Evolutionary conservation across 2,329 filamentous ascomycete species (phyloP), one percentile per base, ranked within the genome.

Genomic region (Fusarium sp.): DNA sequence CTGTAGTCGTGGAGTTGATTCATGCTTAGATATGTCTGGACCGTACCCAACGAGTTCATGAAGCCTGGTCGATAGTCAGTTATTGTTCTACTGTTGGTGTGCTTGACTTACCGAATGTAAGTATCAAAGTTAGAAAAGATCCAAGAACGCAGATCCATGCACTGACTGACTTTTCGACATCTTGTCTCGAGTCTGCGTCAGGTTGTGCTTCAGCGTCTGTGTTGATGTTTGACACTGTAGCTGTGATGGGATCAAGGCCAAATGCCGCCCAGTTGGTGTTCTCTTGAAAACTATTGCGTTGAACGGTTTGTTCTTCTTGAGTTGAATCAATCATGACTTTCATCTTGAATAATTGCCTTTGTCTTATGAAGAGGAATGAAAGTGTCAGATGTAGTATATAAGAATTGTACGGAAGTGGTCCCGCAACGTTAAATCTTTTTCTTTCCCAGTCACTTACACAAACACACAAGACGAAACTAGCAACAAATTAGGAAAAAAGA

Each of bases 11-110:
- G 75, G 2, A 87, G 79, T 70, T 87, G 85, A 60, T 87, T 79
- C 6, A 76, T 77, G 38, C 80, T 80, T 31, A 86, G 80, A 53
- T 86, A 85, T 46, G 85, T 80, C 68, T 87, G 85, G 1, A 87
- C 75, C 2, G 84, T 82, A n/a, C 85, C 85, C 11, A 87, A 82
- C 65, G 76, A 82, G 52, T 83, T 80, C 79, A 86, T 85, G 52
- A 87, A 84, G 3, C 85, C 85, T 81, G 50, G 11, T n/a, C n/a
- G 3, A 31, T 18, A 11, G n/a, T 74, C 39, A 71, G 41, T 39
- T 18, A 35, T 12, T 17, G 5, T 7, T 20, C 15, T 22, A 11
- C 17, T 36, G 31, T 22, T 31, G 7, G 5, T 22, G 15, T 8
- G 31, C 15, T 5, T 4, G 29, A 59, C 57, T 46, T 68, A 77